Conservation (phyloP, 345 rosid species). For the Luvunga scandens region DNA sequence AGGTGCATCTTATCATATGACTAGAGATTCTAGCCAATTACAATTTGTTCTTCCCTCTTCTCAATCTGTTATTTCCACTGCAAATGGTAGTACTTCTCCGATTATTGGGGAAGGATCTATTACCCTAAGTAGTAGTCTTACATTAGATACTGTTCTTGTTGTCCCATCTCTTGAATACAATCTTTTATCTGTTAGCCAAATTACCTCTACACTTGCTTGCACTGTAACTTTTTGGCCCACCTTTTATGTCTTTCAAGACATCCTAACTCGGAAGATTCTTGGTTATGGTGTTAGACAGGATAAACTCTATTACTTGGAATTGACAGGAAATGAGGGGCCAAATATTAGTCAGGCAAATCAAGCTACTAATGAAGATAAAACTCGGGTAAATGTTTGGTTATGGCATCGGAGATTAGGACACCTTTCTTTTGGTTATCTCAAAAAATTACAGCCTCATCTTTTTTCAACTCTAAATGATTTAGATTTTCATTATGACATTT, state of each 20-base stretch:
- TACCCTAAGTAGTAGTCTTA: no score
- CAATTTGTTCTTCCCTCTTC: no score
- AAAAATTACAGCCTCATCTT: neutral
- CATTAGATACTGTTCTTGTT: neutral
- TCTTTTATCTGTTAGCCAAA: neutral
- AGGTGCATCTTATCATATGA: no score
- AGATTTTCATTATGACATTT: neutral
- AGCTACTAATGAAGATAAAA: no score
- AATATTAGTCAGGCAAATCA: no score
- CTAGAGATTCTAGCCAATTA: no score
- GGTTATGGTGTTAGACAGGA: neutral
- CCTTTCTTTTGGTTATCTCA: neutral
- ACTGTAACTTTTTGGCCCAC: constrained; percentile 3
- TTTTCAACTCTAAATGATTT: neutral
- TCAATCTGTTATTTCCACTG: no score
- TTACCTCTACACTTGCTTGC: neutral
- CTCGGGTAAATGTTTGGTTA: neutral
- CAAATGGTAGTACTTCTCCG: no score
- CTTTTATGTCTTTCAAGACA: neutral
- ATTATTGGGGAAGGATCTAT: no score
- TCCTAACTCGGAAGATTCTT: neutral
- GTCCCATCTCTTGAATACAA: constrained; percentile 1
- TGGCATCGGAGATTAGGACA: neutral
- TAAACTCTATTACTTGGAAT: constrained; percentile 1
- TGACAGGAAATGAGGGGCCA: neutral